A percentile compares a stretch with the other conserved stretches of the same genome.
Conservation (phyloP, 352 stramenopile species). For the Globisporangium recalcitrans region DNA sequence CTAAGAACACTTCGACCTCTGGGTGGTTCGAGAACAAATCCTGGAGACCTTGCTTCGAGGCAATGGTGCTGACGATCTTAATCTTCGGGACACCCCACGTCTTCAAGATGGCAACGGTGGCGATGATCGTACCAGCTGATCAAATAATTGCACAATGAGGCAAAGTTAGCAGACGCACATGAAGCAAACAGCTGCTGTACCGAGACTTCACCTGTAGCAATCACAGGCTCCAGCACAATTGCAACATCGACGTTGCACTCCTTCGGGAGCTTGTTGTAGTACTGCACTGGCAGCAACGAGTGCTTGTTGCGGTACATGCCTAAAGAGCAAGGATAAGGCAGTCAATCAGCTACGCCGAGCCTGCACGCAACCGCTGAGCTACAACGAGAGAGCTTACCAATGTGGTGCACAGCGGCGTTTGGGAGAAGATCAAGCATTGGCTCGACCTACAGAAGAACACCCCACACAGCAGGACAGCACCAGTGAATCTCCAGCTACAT, state of each 20-base stretch:
- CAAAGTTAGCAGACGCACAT: not conserved
- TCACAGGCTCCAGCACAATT: slow-evolving; percentile 96
- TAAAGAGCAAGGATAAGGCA: slow-evolving; percentile 9
- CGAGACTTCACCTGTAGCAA: slow-evolving; percentile 87
- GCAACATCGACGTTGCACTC: slow-evolving; percentile 90
- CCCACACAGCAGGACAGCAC: too few relatives aligned
- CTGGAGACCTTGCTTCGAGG: slow-evolving; percentile 88
- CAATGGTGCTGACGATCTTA: slow-evolving; percentile 93
- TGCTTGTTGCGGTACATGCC: slow-evolving; percentile 90
- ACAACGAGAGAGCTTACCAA: slow-evolving; percentile 79
- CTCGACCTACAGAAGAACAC: slow-evolving; percentile 83
- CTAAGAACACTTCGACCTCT: slow-evolving; percentile 74
- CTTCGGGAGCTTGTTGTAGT: slow-evolving; percentile 98
- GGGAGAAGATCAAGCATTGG: slow-evolving; percentile 96
- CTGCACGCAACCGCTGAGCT: too few relatives aligned
- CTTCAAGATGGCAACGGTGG: slow-evolving; percentile 94
- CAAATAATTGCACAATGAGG: not conserved
- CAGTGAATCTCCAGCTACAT: not conserved
- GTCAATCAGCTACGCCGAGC: not conserved
- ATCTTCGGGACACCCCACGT: slow-evolving; percentile 92
- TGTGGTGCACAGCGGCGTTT: slow-evolving; percentile 95
- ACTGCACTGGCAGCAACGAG: slow-evolving; percentile 93
- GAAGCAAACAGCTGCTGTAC: too few relatives aligned
- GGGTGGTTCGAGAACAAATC: slow-evolving; percentile 75
- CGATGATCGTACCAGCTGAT: slow-evolving; percentile 89